Conservation (phyloP, 805 yeast genomes). For the Hemisphaericaspora nanyangensis region DNA sequence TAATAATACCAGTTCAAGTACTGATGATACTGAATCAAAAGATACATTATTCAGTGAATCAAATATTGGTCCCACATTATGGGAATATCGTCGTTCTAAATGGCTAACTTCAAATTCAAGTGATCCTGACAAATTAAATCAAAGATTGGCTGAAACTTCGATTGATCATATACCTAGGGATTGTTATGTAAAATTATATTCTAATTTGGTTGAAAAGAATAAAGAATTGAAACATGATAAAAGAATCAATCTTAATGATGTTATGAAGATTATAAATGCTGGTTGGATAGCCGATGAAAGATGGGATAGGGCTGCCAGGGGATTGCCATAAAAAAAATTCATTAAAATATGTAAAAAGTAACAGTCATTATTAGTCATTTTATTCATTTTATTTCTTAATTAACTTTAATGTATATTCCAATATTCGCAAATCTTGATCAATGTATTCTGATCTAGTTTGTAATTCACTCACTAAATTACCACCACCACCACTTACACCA, state of each 20-base stretch:
- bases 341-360: background rate
- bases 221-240: slow-evolving; percentile 53
- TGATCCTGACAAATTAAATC: slow-evolving; percentile 8
- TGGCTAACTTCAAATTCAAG: slow-evolving; percentile 49
- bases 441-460: slow-evolving; percentile 55
- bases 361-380: background rate
- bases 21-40: slow-evolving; percentile 1
- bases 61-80: slow-evolving; percentile 53
- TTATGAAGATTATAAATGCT: slow-evolving; percentile 64
- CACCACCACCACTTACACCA: background rate
- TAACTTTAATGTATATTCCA: slow-evolving; percentile 51
- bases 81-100: slow-evolving; percentile 64
- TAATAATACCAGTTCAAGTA: background rate
- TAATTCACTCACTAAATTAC: slow-evolving; percentile 8
- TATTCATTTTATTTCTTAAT: slow-evolving; percentile 8
- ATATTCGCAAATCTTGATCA: slow-evolving; percentile 67
- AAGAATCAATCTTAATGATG: slow-evolving; percentile 72
- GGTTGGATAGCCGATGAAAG: slow-evolving; percentile 82
- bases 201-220: slow-evolving; percentile 64
- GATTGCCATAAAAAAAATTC: slow-evolving; percentile 21
- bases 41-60: slow-evolving; percentile 1
- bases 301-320: slow-evolving; percentile 58
- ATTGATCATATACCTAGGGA: slow-evolving; percentile 42
- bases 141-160: slow-evolving; percentile 11
- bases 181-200: slow-evolving; percentile 60